These are phyloP conservation scores for Tylopilus orsonianus DNA, from an alignment of 1,284 basidiomycete species.

Conservation along the genomic window DNA sequence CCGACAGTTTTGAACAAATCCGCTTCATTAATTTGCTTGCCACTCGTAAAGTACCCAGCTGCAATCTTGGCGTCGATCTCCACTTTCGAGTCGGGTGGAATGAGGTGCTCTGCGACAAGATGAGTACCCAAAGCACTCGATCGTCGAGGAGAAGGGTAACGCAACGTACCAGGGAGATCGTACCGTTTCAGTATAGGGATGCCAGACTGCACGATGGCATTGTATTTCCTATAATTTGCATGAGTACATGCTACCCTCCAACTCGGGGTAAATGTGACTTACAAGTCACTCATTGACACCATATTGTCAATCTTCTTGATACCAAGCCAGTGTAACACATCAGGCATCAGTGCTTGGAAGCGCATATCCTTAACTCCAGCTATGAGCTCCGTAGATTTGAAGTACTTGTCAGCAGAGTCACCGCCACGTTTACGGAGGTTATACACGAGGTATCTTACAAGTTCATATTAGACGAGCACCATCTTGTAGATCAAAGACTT, in stretches of 20 bases:
- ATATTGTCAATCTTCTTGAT: slow-evolving; percentile 87
- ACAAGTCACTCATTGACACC: slow-evolving; percentile 93
- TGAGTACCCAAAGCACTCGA: neutral
- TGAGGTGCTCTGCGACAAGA: slow-evolving; percentile 62
- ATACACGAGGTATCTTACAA: slow-evolving; percentile 81
- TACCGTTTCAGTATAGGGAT: slow-evolving; percentile 84
- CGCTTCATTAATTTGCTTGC: slow-evolving; percentile 73
- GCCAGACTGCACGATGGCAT: slow-evolving; percentile 86
- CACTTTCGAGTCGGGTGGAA: slow-evolving; percentile 90
- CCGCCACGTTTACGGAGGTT: slow-evolving; percentile 94
- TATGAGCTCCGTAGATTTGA: slow-evolving; percentile 90
- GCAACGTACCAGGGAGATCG: slow-evolving; percentile 70
- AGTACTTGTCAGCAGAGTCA: slow-evolving; percentile 91
- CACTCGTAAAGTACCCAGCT: slow-evolving; percentile 85
- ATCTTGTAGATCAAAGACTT: slow-evolving; percentile 21
- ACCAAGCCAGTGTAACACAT: slow-evolving; percentile 93
- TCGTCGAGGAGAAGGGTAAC: neutral
- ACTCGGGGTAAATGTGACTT: slow-evolving; percentile 14
- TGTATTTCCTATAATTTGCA: slow-evolving; percentile 73
- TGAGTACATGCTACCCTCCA: slow-evolving; percentile 1
- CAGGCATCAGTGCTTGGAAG: slow-evolving; percentile 95
- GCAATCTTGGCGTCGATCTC: slow-evolving; percentile 96
- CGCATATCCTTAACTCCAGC: slow-evolving; percentile 96
- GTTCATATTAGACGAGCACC: neutral
- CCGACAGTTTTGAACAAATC: slow-evolving; percentile 87